Percentiles rank a stretch among this genome's conserved stretches.
Conservation (phyloP, 805 yeast genomes). For the Candida koratica region DNA sequence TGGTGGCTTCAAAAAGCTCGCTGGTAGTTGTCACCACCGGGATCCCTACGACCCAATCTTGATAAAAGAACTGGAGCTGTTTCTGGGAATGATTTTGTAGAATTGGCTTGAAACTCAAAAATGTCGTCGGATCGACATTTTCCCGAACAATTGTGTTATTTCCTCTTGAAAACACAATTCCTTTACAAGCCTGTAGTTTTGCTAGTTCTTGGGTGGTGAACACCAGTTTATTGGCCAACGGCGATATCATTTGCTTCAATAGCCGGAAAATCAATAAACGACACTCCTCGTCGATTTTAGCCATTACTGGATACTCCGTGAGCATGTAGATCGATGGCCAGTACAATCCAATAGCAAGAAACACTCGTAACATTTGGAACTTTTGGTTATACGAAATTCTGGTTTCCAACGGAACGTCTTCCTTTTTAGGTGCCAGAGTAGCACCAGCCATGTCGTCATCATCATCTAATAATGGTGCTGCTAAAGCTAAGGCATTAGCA, state of each 20-base stretch:
- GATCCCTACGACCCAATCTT: conserved; percentile 45
- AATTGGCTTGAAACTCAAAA: conserved; percentile 32
- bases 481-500: conserved; percentile 79
- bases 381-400: conserved; percentile 14
- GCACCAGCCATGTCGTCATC: conserved; percentile 9
- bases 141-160: conserved; percentile 27
- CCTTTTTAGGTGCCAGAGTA: not conserved
- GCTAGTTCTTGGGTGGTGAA: conserved; percentile 18
- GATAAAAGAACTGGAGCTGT: conserved; percentile 39
- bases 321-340: conserved; percentile 60
- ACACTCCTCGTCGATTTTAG: conserved; percentile 49
- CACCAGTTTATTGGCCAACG: conserved; percentile 37
- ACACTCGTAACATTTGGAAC: conserved; percentile 44
- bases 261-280: conserved; percentile 47
- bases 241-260: conserved; percentile 45
- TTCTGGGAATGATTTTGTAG: conserved; percentile 22
- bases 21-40: conserved; percentile 35
- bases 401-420: conserved; percentile 6
- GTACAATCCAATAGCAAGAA: conserved; percentile 57
- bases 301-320: conserved; percentile 57
- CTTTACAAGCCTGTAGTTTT: conserved; percentile 21
- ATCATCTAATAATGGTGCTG: conserved; percentile 78
- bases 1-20: conserved; percentile 46
- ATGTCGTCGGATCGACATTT: conserved; percentile 16
- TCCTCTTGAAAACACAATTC: conserved; percentile 23